Evolutionary conservation across 352 stramenopile species (phyloP).

Genomic region (Pythium coloratum): DNA sequence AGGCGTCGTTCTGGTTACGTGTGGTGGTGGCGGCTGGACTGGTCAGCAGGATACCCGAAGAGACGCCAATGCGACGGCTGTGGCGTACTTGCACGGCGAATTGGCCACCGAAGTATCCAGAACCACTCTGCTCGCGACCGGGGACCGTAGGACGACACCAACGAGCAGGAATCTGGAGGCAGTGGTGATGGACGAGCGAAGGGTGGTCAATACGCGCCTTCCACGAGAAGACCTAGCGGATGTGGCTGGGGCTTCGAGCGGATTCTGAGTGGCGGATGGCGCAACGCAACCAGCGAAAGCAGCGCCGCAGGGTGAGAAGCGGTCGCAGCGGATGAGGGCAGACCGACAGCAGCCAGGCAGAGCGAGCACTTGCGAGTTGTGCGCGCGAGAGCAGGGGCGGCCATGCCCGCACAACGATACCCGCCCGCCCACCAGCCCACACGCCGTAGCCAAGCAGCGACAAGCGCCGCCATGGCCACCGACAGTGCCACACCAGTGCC

Average conservation of each 20-base stretch:
- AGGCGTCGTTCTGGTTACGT: constrained; percentile 4
- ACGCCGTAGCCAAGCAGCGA: constrained; percentile 19
- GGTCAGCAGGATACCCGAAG: constrained; percentile 6
- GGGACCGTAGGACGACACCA: background rate
- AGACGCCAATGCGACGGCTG: constrained; percentile 6
- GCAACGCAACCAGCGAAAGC: constrained; percentile 3
- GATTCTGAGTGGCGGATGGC: constrained; percentile 2
- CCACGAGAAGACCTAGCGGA: background rate
- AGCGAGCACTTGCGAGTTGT: constrained; percentile 26
- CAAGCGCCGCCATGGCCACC: constrained; percentile 18
- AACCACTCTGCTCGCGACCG: constrained; percentile 1
- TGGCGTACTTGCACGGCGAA: background rate
- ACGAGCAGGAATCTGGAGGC: background rate
- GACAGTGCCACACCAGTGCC: constrained; percentile 22
- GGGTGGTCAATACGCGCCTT: background rate
- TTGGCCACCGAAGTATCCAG: background rate
- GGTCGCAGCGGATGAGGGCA: constrained; percentile 6
- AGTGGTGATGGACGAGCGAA: background rate
- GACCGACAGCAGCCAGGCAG: constrained; percentile 14
- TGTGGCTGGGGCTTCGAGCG: background rate
- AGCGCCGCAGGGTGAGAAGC: background rate
- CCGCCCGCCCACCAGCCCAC: constrained; percentile 8
- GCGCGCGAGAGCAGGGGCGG: constrained; percentile 27
- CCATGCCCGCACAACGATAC: constrained; percentile 13
- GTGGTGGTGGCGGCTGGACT: background rate